Evolutionary conservation across 2,329 filamentous ascomycete genomes (phyloP), one percentile per base, ranked within the genome.

Genomic region (Leptographium lundbergii): DNA sequence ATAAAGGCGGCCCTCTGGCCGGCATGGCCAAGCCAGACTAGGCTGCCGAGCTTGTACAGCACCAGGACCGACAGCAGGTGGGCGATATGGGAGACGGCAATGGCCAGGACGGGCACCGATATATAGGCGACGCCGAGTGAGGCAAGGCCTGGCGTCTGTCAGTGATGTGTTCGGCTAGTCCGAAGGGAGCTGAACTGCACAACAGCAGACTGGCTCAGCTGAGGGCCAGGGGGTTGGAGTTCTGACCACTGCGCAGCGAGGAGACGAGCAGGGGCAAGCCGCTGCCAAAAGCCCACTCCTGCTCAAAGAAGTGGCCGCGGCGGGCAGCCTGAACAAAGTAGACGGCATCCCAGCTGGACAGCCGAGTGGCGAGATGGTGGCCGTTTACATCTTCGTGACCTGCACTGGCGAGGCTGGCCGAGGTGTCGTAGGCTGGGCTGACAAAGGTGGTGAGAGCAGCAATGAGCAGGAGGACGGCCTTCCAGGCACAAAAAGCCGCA

Each of bases 301-400:
- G 89, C 73, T 95, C 89, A 69, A 83, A 87, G 13, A 85, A 59
- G 65, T 89, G 85, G 39, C 86, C 87, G 13, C 80, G 75, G 50
- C 76, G 76, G 5, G 87, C 81, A 52, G 76, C 70, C 63, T 83
- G 78, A 60, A 85, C 74, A 67, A 86, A 92, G 70, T 92, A 94
- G 64, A 95, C 76, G 36, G 85, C 87, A 69, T 95, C 89, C 89
- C 89, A 95, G 69, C 88, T 79, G 7, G 84, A 84, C 60, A 94
- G 74, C 51, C 82, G 82, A 39, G 77, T 71, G 17, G 76, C 71
- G 60, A 66, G 67, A 65, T 72, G 54, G 59, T 64, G 65, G 61
- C 59, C 57, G 66, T 63, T 58, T n/a, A 14, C 25, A 17, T 1
- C 32, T 13, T 22, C 29, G 4, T 47, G 10, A 42, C 17, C 25